These are phyloP conservation scores for Groenewaldozyma sp. DNA, from an alignment of 1,139 yeast genomes.

Conservation along the genomic window DNA sequence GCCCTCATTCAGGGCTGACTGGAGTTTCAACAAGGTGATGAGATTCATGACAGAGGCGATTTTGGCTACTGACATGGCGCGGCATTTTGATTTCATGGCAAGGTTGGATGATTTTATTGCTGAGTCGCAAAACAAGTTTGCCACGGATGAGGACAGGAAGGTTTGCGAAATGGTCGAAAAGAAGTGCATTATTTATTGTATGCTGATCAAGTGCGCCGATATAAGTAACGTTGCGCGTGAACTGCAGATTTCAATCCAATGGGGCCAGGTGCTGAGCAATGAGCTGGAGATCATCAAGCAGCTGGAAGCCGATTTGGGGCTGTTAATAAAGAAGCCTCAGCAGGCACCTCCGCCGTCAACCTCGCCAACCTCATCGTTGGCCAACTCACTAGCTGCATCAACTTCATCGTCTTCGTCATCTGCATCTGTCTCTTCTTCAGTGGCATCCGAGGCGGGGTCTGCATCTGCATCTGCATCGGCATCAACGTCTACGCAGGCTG, in stretches of 20 bases:
- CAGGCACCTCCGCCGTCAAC: no score
- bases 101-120: constrained; percentile 19
- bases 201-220: constrained; percentile 86
- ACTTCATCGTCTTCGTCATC: no score
- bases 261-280: constrained; percentile 72
- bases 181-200: constrained; percentile 43
- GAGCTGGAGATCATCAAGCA: constrained; percentile 65
- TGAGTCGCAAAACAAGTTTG: constrained; percentile 18
- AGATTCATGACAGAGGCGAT: constrained; percentile 34
- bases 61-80: constrained; percentile 91
- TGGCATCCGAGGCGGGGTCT: no score
- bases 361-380: no score
- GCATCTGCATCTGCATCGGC: no score
- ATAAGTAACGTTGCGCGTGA: constrained; percentile 87
- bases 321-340: constrained; percentile 19
- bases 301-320: constrained; percentile 37
- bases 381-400: no score
- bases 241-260: constrained; percentile 62
- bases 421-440: no score
- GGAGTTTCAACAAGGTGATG: constrained; percentile 4
- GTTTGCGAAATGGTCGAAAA: neutral
- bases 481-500: no score
- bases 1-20: no score
- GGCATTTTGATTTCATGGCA: constrained; percentile 67
- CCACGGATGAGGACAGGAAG: neutral